Evolutionary conservation across 805 yeast species (phyloP).

Genomic region (Barnettozyma vustinii): DNA sequence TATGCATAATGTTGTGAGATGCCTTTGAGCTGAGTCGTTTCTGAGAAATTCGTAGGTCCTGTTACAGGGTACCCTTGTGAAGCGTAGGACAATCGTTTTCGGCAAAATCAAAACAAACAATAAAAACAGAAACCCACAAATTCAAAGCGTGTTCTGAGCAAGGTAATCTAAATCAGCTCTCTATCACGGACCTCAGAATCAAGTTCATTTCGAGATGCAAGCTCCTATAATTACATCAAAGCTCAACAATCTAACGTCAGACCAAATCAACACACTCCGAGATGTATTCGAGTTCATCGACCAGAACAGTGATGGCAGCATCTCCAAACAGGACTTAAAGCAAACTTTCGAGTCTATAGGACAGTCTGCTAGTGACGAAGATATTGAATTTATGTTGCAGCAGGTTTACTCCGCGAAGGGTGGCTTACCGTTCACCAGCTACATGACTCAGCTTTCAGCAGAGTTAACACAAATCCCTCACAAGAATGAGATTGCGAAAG

Average conservation of each 20-base stretch:
- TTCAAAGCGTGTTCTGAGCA: no score
- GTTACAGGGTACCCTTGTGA: no score
- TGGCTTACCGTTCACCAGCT: constrained; percentile 50
- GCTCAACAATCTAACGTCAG: constrained; percentile 45
- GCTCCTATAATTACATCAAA: not conserved
- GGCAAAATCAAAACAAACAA: not conserved
- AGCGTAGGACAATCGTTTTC: no score
- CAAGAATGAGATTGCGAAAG: constrained; percentile 47
- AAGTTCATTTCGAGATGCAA: not conserved
- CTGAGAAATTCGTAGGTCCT: no score
- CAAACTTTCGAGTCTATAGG: constrained; percentile 51
- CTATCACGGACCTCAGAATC: no score
- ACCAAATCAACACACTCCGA: constrained; percentile 59
- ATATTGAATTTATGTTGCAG: constrained; percentile 41
- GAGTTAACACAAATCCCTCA: constrained; percentile 48
- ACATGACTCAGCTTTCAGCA: constrained; percentile 54
- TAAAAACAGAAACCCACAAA: no score
- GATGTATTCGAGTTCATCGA: constrained; percentile 79
- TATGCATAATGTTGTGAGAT: not conserved
- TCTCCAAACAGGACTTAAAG: constrained; percentile 50
- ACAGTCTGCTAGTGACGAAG: constrained; percentile 35
- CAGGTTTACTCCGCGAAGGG: constrained; percentile 27
- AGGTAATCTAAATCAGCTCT: no score
- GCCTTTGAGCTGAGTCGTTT: not conserved
- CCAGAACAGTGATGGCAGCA: constrained; percentile 69